Base-by-base conservation (phyloP, 176 grass and related monocot genomes). In the Avena eriantha region DNA sequence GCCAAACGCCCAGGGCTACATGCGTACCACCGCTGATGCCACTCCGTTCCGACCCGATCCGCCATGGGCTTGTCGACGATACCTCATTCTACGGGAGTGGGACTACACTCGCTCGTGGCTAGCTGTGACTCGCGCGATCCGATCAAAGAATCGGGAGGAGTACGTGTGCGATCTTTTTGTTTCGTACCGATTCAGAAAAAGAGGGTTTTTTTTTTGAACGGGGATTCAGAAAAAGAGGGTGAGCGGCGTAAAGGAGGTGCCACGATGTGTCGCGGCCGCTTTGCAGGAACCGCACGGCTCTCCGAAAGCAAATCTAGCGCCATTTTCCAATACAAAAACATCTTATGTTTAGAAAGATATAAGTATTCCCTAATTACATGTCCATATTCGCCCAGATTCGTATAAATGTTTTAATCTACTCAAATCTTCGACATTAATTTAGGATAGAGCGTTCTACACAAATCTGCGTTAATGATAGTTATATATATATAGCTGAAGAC, bases 211-310 rank as follows among this genome's bases (percentile, higher is more conserved):
- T n/a, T n/a, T n/a, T n/a, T n/a, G n/a, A n/a, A n/a, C n/a, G n/a
- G n/a, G n/a, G 33, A 65, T n/a, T 59, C 59, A 5, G 69, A 67
- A 80, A 84, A 80, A 6, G 79, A 15, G 43, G 15, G 61, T 4
- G 48, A 83, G 72, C 64, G 53, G 65, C 88, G 78, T 90, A 72
- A 71, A 86, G 76, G 81, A 11, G 19, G 58, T 45, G 80, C 75
- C 68, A 90, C 56, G 54, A 23, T 10, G 45, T 15, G n/a, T 33
- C 26, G 43, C 45, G 1, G n/a, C 34, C 65, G 33, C 39, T 73
- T 80, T 60, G 81, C 81, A 50, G n/a, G 1, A 16, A 16, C 18
- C 57, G 60, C 75, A 53, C 59, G 77, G 47, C 29, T 87, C 54
- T 63, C 51, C 26, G 10, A 10, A 73, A 21, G 73, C 26, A 82